Base-by-base conservation (phyloP, 768 basidiomycete species). In the Rhodosporidiobolus sp. region DNA sequence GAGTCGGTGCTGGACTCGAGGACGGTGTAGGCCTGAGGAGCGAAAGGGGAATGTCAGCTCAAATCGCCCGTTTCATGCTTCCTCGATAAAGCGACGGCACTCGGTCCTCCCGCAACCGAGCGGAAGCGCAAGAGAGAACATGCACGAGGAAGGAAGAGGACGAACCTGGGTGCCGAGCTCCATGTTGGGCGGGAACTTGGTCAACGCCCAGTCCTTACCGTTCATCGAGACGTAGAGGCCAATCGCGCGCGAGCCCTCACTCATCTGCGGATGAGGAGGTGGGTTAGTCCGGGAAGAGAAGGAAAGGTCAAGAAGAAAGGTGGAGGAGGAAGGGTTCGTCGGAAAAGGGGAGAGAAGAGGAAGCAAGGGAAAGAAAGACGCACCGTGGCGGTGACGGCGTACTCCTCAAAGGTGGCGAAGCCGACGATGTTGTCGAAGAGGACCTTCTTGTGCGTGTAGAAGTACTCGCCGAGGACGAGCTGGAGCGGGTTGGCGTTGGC, bases 351-450 rank as follows among this genome's bases (percentile, higher is more conserved):
- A 54, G 17, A 58, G n/a, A 64, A 6, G 38, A 11, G 60, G 14
- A 28, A 4, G 34, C 8, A 28, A 30, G 56, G 62, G 35, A 16
- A 28, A 53, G 34, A 30, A 4, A 43, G 28, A 52, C 88, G 63
- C 53, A 96, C 92, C 85, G 94, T 89, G 32, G 95, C 96, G 43
- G 97, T 95, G 56, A 98, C 88, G 80, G 98, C 85, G 80, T 90
- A 99, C 83, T 99, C 92, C 0, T 92, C 92, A 81, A 99, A 99
- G 82, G 93, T 94, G 0, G 96, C 89, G 83, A 94, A 97, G 12
- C 96, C 96, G 75, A 93, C 92, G 65, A 99, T 88, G 54, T 87
- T 84, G 57, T 91, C 87, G 78, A 98, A 99, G 30, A 96, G 80
- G 79, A 86, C 90, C 72, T 83, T 87, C 84, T 87, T 89, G 73